A percentile compares a stretch with the other conserved stretches of the same genome.
These are phyloP conservation scores for Xylaria flabelliformis DNA, from an alignment of 495 filamentous ascomycete genomes.

Conservation along the genomic window DNA sequence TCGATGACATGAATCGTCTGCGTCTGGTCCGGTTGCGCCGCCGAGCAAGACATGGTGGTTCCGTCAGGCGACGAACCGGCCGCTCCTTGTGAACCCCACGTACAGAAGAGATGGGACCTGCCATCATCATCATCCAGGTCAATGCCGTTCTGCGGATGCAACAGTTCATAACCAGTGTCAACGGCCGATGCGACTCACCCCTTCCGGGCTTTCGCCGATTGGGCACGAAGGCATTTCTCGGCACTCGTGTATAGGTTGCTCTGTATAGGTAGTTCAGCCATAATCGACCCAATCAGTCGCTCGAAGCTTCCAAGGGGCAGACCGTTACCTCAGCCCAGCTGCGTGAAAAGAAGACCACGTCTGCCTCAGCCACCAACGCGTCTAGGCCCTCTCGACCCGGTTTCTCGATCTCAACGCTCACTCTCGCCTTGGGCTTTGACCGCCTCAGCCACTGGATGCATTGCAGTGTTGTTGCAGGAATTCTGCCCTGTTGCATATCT, in stretches of 20 bases:
- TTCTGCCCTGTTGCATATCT: constrained; percentile 63
- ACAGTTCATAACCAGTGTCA: constrained; percentile 26
- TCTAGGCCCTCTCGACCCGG: constrained; percentile 65
- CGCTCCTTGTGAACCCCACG: constrained; percentile 71
- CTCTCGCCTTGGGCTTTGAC: constrained; percentile 49
- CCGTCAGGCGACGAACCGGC: constrained; percentile 48
- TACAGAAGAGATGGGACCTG: constrained; percentile 67
- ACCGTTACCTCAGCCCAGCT: constrained; percentile 68
- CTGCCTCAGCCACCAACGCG: constrained; percentile 65
- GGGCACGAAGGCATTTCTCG: constrained; percentile 56
- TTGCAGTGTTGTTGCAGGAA: constrained; percentile 64
- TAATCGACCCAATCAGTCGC: constrained; percentile 21
- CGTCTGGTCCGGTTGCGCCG: constrained; percentile 46
- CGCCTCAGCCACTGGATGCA: constrained; percentile 66
- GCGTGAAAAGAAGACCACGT: constrained; percentile 74
- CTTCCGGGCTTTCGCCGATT: constrained; percentile 48
- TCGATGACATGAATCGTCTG: constrained; percentile 60
- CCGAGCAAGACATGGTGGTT: constrained; percentile 52
- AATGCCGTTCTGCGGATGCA: constrained; percentile 35
- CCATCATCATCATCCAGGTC: constrained; percentile 33
- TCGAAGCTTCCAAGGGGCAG: constrained; percentile 7
- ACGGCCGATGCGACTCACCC: constrained; percentile 50
- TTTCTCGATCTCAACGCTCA: constrained; percentile 78
- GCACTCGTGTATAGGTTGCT: constrained; percentile 55
- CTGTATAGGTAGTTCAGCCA: constrained; percentile 39